Base-by-base conservation (phyloP, 805 yeast genomes). In the Candida methanosorbosa region DNA sequence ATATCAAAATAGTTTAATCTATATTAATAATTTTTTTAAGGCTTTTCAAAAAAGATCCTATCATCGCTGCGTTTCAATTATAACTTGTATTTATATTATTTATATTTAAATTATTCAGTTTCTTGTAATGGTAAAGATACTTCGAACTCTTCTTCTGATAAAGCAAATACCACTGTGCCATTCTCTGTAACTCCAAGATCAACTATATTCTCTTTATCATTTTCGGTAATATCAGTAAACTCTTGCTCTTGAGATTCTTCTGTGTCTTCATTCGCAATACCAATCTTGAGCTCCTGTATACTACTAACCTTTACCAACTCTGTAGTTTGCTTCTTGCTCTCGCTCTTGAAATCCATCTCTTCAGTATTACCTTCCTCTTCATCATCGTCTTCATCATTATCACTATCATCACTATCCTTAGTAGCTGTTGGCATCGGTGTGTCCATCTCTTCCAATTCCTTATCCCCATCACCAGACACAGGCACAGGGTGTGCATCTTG, bases 391-490 rank as follows among this genome's bases (percentile, higher is more conserved):
- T 34, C 29, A 13, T 59, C 65, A 4, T 54, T 54, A 16, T 49
- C 54, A 15, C 61, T 66, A 5, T 61, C 57, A 17, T 43, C 53
- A 5, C 47, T 54, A 20, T 45, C 55, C 13, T 35, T 40, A 11
- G 39, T 39, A 16, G 41, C 61, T 3, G 64, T 55, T 5, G 68
- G 63, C 19, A 58, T 63, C 1, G 72, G 66, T 18, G 66, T 55
- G 14, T 66, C 68, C 3, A 63, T 57, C 12, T 56, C 64, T 53
- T 43, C 48, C 1, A 40, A 52, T 3, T 50, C 62, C 2, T 54
- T 59, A 33, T 54, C 60, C 3, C 37, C 43, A 3, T 37, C 49
- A 4, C 41, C 57, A 9, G 48, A 57, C 17, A 51, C 46, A 5
- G 54, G 52, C 3, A 42, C 50, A 1, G 66, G 48, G 4, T 34